phyloP scores from a whole-genome alignment of 2,329 filamentous ascomycete species.

The Nemania abortiva region DNA sequence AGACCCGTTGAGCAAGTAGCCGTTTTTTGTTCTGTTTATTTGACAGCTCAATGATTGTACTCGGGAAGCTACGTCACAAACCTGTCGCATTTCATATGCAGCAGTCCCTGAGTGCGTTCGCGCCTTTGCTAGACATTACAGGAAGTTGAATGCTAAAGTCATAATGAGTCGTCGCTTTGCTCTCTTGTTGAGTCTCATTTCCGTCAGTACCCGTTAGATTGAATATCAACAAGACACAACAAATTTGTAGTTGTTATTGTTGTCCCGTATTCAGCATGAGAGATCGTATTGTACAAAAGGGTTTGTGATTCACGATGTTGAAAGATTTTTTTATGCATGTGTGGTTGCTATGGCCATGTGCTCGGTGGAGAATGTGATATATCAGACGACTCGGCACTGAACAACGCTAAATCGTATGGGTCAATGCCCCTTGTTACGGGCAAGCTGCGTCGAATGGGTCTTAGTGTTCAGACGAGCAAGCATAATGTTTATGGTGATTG shows the following conservation, averaged over 20 bases:
- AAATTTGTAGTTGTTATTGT: not conserved
- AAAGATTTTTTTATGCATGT: slow-evolving; percentile 20
- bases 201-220: not conserved
- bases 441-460: slow-evolving; percentile 46
- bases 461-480: slow-evolving; percentile 23
- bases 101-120: slow-evolving; percentile 6
- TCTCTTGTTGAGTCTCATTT: not conserved
- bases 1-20: slow-evolving; percentile 36
- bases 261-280: not conserved
- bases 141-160: not conserved
- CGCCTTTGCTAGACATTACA: not conserved
- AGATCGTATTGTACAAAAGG: not conserved
- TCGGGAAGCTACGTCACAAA: slow-evolving; percentile 35
- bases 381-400: slow-evolving; percentile 37
- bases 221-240: not conserved
- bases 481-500: slow-evolving; percentile 19
- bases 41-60: slow-evolving; percentile 29
- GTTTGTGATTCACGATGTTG: slow-evolving; percentile 1
- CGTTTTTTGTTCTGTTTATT: slow-evolving; percentile 20
- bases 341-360: slow-evolving; percentile 19
- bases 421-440: slow-evolving; percentile 44
- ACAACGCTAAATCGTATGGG: slow-evolving; percentile 40
- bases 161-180: slow-evolving; percentile 11
- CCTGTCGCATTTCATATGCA: slow-evolving; percentile 21
- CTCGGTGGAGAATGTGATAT: slow-evolving; percentile 45